Evolutionary conservation across 1,284 basidiomycete species (phyloP), one percentile per base, ranked within the genome.

Genomic region (Austroboletus novae-zelandiae): DNA sequence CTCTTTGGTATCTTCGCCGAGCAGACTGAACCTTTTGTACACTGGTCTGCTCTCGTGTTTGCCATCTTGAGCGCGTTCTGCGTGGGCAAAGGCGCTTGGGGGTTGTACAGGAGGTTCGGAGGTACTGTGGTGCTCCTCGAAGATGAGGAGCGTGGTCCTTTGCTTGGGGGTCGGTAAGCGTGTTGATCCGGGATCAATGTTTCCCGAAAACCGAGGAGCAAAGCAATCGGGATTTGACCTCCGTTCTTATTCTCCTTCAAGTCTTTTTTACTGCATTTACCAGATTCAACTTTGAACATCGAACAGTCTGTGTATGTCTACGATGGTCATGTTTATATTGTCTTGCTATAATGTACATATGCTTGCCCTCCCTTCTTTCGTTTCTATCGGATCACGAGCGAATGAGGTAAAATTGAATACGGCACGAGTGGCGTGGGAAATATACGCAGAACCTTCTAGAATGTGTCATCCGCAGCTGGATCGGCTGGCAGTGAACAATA

Each of bases 41-140:
- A 94, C 74, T 97, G 93, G 94, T 79, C 81, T 32, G 83, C 94
- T 14, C 78, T 97, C 45, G 89, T 71, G 5, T 97, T 97, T 69
- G 82, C 94, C 65, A 80, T 96, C 63, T 77, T 98, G 55, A 84
- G 91, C 41, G 76, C 92, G 54, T 71, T 95, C 55, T 93, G 89
- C 74, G 89, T 97, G 46, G 62, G 85, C 65, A 92, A 94, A 73
- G 86, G 84, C 36, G 67, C 79, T 1, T 77, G 75, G 52, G 83
- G 84, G 25, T 60, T 84, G 43, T 72, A 71, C 58, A 58, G 66
- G 43, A 71, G 69, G 56, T 67, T 70, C 50, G 71, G 71, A 48
- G 60, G 72, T 50, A 71, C 75, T 30, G 71, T 70, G 15, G 73
- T 84, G 48, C 71, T 83, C 41, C 76, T 94, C 45, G 78, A 81